Evolutionary conservation across 805 yeast genomes (phyloP).

Genomic region (Ogataea saltuana): DNA sequence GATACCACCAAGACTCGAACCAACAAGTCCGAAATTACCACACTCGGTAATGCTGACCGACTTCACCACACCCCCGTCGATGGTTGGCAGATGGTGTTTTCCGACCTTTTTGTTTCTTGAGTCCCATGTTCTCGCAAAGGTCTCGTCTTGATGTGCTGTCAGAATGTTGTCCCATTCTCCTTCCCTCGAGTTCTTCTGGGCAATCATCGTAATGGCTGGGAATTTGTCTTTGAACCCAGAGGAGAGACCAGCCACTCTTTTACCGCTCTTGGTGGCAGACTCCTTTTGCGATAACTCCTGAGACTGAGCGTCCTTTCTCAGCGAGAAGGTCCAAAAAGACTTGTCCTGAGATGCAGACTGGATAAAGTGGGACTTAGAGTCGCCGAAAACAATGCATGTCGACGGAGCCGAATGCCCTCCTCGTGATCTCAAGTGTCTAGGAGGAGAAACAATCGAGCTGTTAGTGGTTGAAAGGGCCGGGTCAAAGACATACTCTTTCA

Average conservation of each 20-base stretch:
- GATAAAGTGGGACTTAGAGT: conserved; percentile 73
- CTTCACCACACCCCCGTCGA: conserved; percentile 77
- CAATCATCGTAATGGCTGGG: conserved; percentile 70
- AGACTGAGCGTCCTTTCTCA: conserved; percentile 94
- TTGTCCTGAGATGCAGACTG: conserved; percentile 85
- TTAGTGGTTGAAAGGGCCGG: conserved; percentile 75
- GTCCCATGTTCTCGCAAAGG: conserved; percentile 90
- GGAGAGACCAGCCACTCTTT: conserved; percentile 56
- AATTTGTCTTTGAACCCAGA: conserved; percentile 63
- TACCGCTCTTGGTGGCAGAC: conserved; percentile 43
- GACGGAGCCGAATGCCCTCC: conserved; percentile 99
- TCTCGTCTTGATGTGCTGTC: conserved; percentile 83
- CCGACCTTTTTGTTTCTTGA: conserved; percentile 79
- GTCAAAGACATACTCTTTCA: conserved; percentile 91
- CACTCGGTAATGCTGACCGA: conserved; percentile 82
- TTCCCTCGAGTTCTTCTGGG: conserved; percentile 71
- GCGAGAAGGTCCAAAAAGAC: conserved; percentile 87
- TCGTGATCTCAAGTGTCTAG: conserved; percentile 86
- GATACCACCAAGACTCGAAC: conserved; percentile 82
- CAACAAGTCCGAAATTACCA: conserved; percentile 93
- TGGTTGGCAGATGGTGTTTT: conserved; percentile 63
- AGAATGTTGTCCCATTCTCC: conserved; percentile 93
- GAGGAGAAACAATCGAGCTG: conserved; percentile 74
- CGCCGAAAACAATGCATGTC: conserved; percentile 68
- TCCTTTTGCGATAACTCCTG: conserved; percentile 86